phyloP scores from a whole-genome alignment of 2,329 filamentous ascomycete genomes.

The Fusarium sp. region DNA sequence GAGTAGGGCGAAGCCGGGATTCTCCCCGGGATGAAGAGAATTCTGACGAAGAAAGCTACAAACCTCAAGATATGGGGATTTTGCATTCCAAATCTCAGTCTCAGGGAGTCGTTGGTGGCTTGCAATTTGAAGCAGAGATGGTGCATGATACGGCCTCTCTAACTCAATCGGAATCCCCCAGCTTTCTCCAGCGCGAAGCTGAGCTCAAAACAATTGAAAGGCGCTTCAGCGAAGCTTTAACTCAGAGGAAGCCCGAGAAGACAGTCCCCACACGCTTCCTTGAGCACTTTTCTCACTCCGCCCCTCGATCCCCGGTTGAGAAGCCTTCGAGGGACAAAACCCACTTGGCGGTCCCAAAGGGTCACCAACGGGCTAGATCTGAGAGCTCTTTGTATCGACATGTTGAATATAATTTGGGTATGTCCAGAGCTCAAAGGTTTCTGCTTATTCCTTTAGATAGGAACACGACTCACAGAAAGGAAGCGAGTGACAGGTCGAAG shows the following conservation, averaged over 20 bases:
- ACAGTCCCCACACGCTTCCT: conserved; percentile 54
- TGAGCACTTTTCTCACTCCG: conserved; percentile 50
- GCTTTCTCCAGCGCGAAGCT: conserved; percentile 52
- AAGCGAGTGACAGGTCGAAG: conserved; percentile 22
- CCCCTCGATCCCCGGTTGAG: conserved; percentile 17
- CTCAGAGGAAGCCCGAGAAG: conserved; percentile 46
- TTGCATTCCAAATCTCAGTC: not conserved
- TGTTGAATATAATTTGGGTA: not conserved
- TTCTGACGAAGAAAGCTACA: conserved; percentile 16
- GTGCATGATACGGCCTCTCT: conserved; percentile 21
- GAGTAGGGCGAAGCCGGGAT: conserved; percentile 16
- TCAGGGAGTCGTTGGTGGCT: not conserved
- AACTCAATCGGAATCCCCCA: conserved; percentile 51
- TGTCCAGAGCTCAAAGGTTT: not conserved
- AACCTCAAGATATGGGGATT: not conserved
- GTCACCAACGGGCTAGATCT: conserved; percentile 42
- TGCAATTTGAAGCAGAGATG: not conserved
- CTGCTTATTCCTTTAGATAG: not conserved
- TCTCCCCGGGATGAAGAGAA: conserved; percentile 42
- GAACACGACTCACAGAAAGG: not conserved
- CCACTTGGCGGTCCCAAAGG: conserved; percentile 49
- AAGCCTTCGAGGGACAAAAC: conserved; percentile 53
- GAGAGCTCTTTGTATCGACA: not conserved
- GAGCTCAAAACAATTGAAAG: conserved; percentile 55
- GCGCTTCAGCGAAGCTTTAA: conserved; percentile 53